Conservation (phyloP, 148 eudicot species). For the Euryodendron excelsum region DNA sequence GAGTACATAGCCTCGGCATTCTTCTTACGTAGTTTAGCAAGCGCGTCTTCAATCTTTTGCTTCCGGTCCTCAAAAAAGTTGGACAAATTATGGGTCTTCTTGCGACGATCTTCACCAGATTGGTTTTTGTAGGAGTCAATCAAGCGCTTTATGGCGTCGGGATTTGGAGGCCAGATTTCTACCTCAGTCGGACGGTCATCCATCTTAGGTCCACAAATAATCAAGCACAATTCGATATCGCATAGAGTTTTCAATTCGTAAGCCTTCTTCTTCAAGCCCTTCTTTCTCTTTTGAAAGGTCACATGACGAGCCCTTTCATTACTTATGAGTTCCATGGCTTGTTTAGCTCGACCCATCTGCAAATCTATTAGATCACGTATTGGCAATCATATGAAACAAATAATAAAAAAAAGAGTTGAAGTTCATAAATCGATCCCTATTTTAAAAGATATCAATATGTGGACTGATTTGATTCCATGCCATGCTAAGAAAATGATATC, state of each 20-base stretch:
- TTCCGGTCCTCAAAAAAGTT: conserved; percentile 5
- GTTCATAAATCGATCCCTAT: too few species aligned
- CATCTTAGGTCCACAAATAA: conserved; percentile 29
- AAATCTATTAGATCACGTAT: too few species aligned
- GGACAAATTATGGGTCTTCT: background rate
- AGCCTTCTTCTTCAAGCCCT: conserved; percentile 39
- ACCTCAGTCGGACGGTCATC: background rate
- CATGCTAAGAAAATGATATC: too few species aligned
- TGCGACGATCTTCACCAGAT: background rate
- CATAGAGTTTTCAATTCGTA: conserved; percentile 39
- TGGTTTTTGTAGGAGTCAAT: conserved; percentile 11
- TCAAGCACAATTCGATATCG: conserved; percentile 33
- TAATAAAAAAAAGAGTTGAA: too few species aligned
- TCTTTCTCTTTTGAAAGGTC: conserved; percentile 38
- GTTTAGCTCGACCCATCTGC: conserved; percentile 44
- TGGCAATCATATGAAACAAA: too few species aligned
- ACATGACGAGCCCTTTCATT: conserved; percentile 27
- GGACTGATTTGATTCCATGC: too few species aligned
- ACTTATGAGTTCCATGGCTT: conserved; percentile 32
- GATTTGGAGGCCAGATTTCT: conserved; percentile 35
- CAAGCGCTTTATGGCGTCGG: background rate
- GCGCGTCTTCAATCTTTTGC: conserved; percentile 7
- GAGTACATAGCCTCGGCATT: conserved; percentile 11
- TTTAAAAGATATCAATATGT: too few species aligned
- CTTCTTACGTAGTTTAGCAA: conserved; percentile 11